Base-by-base conservation (phyloP, 306 rosid species). In the Rubus idaeus region DNA sequence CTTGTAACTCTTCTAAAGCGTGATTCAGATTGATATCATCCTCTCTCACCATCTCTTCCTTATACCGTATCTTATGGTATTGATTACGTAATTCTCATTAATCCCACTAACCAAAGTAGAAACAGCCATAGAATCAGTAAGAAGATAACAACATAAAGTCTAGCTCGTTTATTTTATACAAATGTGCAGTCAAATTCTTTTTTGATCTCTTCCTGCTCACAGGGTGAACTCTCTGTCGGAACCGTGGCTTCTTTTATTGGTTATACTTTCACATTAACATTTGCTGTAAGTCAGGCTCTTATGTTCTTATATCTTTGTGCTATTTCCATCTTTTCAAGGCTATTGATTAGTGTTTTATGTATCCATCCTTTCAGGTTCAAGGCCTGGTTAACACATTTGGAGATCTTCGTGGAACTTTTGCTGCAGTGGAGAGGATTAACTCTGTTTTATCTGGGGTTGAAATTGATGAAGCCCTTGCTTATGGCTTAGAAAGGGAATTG, bases 181-280 rank as follows among this genome's bases (percentile, higher is more conserved):
- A 26, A 62, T 35, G 30, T n/a, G 2, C 68, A 39, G 21, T 64
- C 46, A 20, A 66, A 21, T 23, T 77, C 39, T 78, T 83, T 77
- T 79, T 78, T 74, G 40, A 44, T 65, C 57, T 68, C 82, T 80
- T 77, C 66, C 74, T 87, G 73, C 10, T 87, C 73, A 57, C 88
- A 92, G 98, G 98, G 98, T 67, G 93, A 95, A 81, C 97, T 95
- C 70, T 86, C 99, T 75, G 84, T 95, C 70, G 99, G 97, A 90
- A 87, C 86, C 40, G 83, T 95, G 97, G 99, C 96, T 75, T 92
- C 97, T 82, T 92, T 95, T 80, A 86, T 95, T 83, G 99, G 99
- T 86, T 95, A 90, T 78, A 95, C 99, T 76, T 95, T 95, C 90
- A 95, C 99, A 46, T 79, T 95, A 85, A 95, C 97, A 77, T 95